Conservation (phyloP, 192 early-diverging fungal genomes). For the Anaeromyces robustus region DNA sequence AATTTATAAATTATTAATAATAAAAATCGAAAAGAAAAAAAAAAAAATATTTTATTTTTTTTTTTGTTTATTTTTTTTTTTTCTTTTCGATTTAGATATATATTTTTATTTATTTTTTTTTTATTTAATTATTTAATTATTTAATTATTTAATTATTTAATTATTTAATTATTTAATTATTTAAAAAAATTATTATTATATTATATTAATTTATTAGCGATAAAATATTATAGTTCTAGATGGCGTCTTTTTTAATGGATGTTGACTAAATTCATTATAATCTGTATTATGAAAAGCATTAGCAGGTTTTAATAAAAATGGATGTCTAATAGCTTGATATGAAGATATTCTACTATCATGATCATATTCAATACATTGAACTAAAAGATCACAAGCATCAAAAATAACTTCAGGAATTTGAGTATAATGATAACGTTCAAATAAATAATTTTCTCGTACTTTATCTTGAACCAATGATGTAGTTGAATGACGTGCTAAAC, state of each 20-base stretch:
- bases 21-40: too few relatives aligned
- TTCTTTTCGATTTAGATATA: too few relatives aligned
- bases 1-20: too few relatives aligned
- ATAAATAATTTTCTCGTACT: background rate
- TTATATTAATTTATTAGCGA: background rate
- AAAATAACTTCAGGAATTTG: background rate
- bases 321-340: background rate
- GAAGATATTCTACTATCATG: background rate
- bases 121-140: too few relatives aligned
- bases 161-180: too few relatives aligned
- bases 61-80: too few relatives aligned
- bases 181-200: too few relatives aligned
- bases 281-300: background rate
- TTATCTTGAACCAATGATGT: slow-evolving; percentile 12
- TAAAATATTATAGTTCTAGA: background rate
- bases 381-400: background rate
- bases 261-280: background rate
- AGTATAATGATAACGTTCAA: background rate
- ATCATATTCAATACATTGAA: background rate
- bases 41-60: too few relatives aligned
- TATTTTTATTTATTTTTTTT: too few relatives aligned
- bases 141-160: too few relatives aligned
- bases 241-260: background rate
- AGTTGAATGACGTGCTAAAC: slow-evolving; percentile 43
- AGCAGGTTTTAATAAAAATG: background rate